These are phyloP conservation scores for Bolboschoenoplectus hybrid DNA, from an alignment of 202 grass and related monocot species.

Conservation along the genomic window DNA sequence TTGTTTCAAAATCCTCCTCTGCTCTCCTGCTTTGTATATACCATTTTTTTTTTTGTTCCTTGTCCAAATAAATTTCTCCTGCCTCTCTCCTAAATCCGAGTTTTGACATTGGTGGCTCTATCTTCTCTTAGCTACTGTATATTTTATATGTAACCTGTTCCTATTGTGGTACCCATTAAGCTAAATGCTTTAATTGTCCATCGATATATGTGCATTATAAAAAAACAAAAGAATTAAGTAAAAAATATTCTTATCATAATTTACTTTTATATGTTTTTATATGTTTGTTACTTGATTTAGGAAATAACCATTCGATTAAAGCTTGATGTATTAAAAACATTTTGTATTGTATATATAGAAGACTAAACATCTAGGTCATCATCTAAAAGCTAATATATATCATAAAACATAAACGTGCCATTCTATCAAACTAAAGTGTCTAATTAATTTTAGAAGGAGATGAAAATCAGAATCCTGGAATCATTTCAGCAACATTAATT, in stretches of 20 bases:
- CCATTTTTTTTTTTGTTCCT: constrained; percentile 7
- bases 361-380: too few relatives aligned
- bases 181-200: constrained; percentile 10
- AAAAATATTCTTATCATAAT: background rate
- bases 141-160: background rate
- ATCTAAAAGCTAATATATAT: too few relatives aligned
- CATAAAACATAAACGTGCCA: too few relatives aligned
- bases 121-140: background rate
- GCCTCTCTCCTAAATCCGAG: constrained; percentile 27
- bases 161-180: background rate
- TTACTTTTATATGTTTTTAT: background rate
- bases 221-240: background rate
- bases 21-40: background rate
- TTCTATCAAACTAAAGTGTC: too few relatives aligned
- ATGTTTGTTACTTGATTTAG: background rate
- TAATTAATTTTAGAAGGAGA: too few relatives aligned
- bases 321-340: too few relatives aligned
- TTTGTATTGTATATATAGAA: too few relatives aligned
- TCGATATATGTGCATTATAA: constrained; percentile 20
- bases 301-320: too few relatives aligned
- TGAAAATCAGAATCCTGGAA: too few relatives aligned
- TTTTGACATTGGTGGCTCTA: constrained; percentile 3
- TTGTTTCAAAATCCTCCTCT: constrained; percentile 24
- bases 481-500: too few relatives aligned
- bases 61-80: constrained; percentile 20